Base-by-base conservation (phyloP, 2,329 filamentous ascomycete species). In the Alternaria gaisen region DNA sequence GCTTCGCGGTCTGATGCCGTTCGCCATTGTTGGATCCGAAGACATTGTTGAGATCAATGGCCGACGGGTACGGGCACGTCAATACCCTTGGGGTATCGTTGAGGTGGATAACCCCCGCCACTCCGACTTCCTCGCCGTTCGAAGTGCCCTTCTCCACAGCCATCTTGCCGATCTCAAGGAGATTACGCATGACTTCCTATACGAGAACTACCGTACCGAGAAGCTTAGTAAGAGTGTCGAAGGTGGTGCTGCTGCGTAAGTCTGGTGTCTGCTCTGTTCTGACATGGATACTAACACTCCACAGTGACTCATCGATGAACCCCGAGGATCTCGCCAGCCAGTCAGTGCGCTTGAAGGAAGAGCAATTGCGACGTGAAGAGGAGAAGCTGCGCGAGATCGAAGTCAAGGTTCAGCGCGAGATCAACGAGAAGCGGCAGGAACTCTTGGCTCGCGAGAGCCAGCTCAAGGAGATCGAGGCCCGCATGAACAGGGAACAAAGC, bases 151-250 rank as follows among this genome's bases (percentile, higher is more conserved):
- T 58, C 88, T 99, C 65, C 95, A 99, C 87, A 97, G 93, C 83
- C 95, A 99, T 85, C 84, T 99, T 78, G 95, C 95, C 64, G 95
- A 99, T 81, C 84, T 99, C 76, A 99, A 99, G 89, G 95, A 99
- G 82, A 99, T 99, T 79, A 99, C 95, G 53, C 95, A 99, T 82
- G 95, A 99, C 82, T 99, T 99, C 90, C 85, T 99, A 68, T 99
- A 99, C 84, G 95, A 99, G 82, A 99, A 99, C 85, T 99, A 99
- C 88, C 93, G 95, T 93, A 99, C 95, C 77, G 95, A 99, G 91
- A 98, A 98, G 86, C 91, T 99, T 75, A 97, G 92, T 86, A 99
- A 98, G 92, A 97, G 93, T 80, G 95, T 99, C 72, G 94, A 97
- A 79, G 92, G 92, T 80, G 91, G 92, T 83, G 87, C 89, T 82